Conservation (phyloP, 1,284 basidiomycete genomes). For the Wolfiporia cocos region DNA sequence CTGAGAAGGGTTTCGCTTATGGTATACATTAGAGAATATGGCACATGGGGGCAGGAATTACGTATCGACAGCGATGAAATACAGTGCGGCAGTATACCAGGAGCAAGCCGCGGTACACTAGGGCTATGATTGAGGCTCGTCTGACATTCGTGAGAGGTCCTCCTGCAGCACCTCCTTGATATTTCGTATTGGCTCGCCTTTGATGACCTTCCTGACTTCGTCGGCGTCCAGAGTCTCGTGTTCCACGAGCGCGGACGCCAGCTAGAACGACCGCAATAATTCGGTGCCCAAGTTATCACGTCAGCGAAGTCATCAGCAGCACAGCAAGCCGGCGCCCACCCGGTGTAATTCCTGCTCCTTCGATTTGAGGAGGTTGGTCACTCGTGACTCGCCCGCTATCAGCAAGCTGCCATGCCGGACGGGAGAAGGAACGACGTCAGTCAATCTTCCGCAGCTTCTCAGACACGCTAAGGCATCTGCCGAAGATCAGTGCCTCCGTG, state of each 20-base stretch:
- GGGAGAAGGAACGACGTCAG: slow-evolving; percentile 11
- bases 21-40: no score
- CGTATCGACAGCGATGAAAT: no score
- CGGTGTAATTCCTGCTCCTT: slow-evolving; percentile 78
- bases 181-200: slow-evolving; percentile 69
- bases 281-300: slow-evolving; percentile 4
- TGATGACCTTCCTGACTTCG: slow-evolving; percentile 83
- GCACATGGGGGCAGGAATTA: no score
- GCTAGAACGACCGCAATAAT: slow-evolving; percentile 35
- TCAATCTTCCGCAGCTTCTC: slow-evolving; percentile 11
- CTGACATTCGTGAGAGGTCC: slow-evolving; percentile 35
- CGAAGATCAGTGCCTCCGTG: neutral
- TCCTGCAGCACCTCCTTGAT: slow-evolving; percentile 59
- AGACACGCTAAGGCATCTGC: slow-evolving; percentile 1
- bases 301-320: slow-evolving; percentile 8
- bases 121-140: slow-evolving; percentile 21
- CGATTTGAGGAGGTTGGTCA: slow-evolving; percentile 59
- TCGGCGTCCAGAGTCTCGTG: slow-evolving; percentile 88
- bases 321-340: slow-evolving; percentile 37
- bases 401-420: slow-evolving; percentile 57
- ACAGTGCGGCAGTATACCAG: no score
- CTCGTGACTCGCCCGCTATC: slow-evolving; percentile 68
- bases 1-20: no score
- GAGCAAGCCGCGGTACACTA: no score
- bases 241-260: slow-evolving; percentile 85